Evolutionary conservation across 108 stramenopile species (phyloP), one percentile per base, ranked within the genome.

Genomic region (Schizochytrium sp.): DNA sequence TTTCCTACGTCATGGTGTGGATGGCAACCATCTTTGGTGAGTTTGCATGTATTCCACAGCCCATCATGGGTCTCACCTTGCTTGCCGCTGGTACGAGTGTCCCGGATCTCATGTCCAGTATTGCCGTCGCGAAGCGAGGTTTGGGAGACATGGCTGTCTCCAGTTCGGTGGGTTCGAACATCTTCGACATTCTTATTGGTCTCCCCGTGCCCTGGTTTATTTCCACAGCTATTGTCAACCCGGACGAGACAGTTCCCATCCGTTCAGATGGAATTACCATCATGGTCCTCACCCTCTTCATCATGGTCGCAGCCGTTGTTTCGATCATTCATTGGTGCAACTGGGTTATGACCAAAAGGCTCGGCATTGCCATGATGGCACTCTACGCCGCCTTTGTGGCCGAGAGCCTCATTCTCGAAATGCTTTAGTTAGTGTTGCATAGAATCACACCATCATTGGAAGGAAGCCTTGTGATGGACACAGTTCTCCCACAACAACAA

Each of bases 131-230:
- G 5, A 59, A 63, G 5, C 58, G 71, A 21, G 93, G 93, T 48
- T 43, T 93, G 19, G 92, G 92, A 5, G 93, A 93, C 92, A 93
- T 94, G 93, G 93, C 91, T 58, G 91, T 93, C 72, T 93, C 96
- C 2, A 96, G 96, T 69, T 91, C 93, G 57, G 91, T 98, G 21
- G 97, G 96, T 44, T 92, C 93, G 57, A 97, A 96, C 23, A 89
- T 93, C 41, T 93, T 92, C 90, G 92, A 93, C 63, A 59, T 93
- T 29, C 44, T 83, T 8, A 60, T 93, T 12, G 93, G 93, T 41
- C 92, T 93, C n/a, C 92, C 91, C 5, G 28, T 93, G 18, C 92
- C 92, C 12, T 93, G 93, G 93, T 58, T 87, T 43, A 87, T 58
- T 25, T 43, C 14, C 43, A 63, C 55, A 6, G 87, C 60, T 6